Base-by-base conservation (phyloP, 495 filamentous ascomycete genomes). In the Neurospora pannonica region DNA sequence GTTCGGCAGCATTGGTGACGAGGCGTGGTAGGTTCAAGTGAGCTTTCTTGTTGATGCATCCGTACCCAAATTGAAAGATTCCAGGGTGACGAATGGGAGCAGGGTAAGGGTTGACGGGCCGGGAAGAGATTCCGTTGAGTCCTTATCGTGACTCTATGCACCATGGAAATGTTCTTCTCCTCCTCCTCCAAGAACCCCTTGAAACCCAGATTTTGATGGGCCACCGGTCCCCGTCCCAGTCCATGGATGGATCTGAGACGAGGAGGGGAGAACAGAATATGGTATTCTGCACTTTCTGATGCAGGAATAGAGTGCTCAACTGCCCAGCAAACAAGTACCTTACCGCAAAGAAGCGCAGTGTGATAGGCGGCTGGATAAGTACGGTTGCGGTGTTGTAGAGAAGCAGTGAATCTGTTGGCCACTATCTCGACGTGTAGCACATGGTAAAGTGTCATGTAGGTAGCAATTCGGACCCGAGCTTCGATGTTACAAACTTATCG, bases 71-170 rank as follows among this genome's bases (percentile, higher is more conserved):
- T 67, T 9, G 54, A 19, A 36, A 36, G 8, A 39, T 42, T 71
- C 28, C 38, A 72, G 70, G 71, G 71, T 60, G 38, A 72, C 74
- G 74, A 75, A 70, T 75, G 60, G 34, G 73, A 75, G 11, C 19
- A 37, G 28, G 54, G 17, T 67, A 31, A 19, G 28, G 28, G 54
- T 67, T 67, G 54, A 67, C 10, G 15, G 39, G 19, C 37, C 74
- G 71, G 60, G 48, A 73, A 39, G 69, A 62, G 24, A 67, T 15
- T 67, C 28, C 28, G 54, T 67, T 67, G 28, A 67, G 17, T 67
- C 24, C 54, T 67, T 62, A 39, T 54, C n/a, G 70, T 43, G 62
- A 40, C n/a, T 15, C 17, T 39, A 37, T 70, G 38, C 60, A 36
- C 70, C 71, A 38, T 38, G 69, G n/a, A 71, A 21, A n/a, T 37